Conservation (phyloP, 2,329 filamentous ascomycete genomes). For the Hirsutella rhossiliensis region DNA sequence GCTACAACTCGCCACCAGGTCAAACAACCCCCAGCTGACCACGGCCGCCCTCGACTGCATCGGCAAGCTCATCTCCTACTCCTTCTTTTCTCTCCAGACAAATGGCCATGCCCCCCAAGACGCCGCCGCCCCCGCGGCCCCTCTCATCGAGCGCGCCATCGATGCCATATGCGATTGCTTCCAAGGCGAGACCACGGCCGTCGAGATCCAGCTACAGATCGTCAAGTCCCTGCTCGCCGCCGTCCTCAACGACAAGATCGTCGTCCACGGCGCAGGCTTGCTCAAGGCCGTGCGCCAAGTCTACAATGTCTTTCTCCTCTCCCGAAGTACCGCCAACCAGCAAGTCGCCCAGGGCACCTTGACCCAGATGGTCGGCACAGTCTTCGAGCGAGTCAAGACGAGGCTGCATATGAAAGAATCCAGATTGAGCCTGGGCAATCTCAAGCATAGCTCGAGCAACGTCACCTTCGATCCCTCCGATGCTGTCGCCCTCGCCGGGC, state of each 20-base stretch:
- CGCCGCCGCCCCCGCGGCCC: constrained; percentile 34
- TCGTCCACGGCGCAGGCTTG: constrained; percentile 90
- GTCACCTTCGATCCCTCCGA: constrained; percentile 37
- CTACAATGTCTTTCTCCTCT: constrained; percentile 97
- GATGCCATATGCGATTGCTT: constrained; percentile 99
- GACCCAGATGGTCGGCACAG: constrained; percentile 96
- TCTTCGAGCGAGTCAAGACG: constrained; percentile 87
- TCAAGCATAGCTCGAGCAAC: constrained; percentile 41
- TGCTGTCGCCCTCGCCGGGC: constrained; percentile 16
- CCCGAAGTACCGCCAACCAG: constrained; percentile 87
- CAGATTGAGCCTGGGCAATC: constrained; percentile 44
- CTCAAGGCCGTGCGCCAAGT: constrained; percentile 95
- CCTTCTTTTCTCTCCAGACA: constrained; percentile 77
- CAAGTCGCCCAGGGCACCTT: constrained; percentile 94
- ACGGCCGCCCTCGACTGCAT: constrained; percentile 94
- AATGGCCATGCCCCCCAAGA: constrained; percentile 29
- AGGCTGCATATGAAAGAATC: constrained; percentile 80
- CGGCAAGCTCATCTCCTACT: constrained; percentile 97
- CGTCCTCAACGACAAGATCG: constrained; percentile 96
- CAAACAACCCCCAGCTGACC: constrained; percentile 71
- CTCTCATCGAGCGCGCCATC: constrained; percentile 92
- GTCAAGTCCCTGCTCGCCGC: constrained; percentile 93
- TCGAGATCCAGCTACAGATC: constrained; percentile 92
- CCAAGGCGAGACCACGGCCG: constrained; percentile 84
- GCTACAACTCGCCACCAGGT: constrained; percentile 78